Evolutionary conservation across 2,329 filamentous ascomycete genomes (phyloP).

Genomic region (Hirsutella minnesotensis): DNA sequence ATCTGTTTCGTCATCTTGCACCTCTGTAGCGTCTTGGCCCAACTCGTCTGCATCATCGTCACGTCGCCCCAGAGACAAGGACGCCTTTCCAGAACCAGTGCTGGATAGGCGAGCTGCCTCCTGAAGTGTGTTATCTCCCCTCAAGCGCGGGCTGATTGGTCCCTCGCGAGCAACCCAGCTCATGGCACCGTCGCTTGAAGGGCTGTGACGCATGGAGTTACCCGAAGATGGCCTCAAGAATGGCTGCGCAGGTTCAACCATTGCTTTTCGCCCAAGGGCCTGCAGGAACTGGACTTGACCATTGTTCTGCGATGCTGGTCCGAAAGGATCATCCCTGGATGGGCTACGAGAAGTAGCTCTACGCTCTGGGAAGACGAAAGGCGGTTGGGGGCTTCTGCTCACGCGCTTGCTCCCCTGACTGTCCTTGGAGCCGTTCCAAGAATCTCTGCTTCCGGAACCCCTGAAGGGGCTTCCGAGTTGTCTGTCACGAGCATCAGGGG

Average conservation of each 20-base stretch:
- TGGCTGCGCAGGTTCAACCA: constrained; percentile 1
- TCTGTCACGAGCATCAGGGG: constrained; percentile 37
- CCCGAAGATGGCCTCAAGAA: constrained; percentile 15
- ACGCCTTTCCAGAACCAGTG: not conserved
- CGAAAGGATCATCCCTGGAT: constrained; percentile 18
- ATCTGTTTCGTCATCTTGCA: constrained; percentile 31
- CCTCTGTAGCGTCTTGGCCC: constrained; percentile 5
- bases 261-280: constrained; percentile 16
- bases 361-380: constrained; percentile 6
- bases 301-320: constrained; percentile 11
- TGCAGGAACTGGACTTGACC: constrained; percentile 21
- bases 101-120: constrained; percentile 12
- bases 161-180: constrained; percentile 29
- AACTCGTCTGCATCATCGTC: constrained; percentile 9
- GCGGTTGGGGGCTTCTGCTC: constrained; percentile 19
- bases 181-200: constrained; percentile 25
- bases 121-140: constrained; percentile 22
- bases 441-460: constrained; percentile 23
- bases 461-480: constrained; percentile 46
- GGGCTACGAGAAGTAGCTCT: constrained; percentile 3
- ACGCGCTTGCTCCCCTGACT: constrained; percentile 11
- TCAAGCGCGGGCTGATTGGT: constrained; percentile 21
- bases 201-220: constrained; percentile 21
- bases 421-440: constrained; percentile 16
- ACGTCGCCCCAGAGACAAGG: constrained; percentile 4